Evolutionary conservation across 2,329 filamentous ascomycete genomes (phyloP), one percentile per base, ranked within the genome.

Genomic region (Epichloe baconii): DNA sequence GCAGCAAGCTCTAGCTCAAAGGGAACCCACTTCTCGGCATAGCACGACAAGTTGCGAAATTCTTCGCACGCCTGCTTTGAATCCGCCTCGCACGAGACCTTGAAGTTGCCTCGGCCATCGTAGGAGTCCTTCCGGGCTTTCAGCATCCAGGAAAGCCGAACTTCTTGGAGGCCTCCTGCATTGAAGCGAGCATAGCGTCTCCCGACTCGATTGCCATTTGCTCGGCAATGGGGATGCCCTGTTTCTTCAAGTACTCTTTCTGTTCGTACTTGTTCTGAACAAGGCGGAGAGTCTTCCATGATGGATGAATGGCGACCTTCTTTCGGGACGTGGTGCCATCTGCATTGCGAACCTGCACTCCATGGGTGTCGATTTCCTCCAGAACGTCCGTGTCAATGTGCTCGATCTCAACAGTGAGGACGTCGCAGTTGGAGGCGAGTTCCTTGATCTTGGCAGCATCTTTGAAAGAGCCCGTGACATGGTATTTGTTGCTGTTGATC

Each of bases 181-280:
- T 70, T 12, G 82, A 82, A 40, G 75, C 70, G 5, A 72, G 68
- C 50, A 79, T 78, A 47, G 74, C 72, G n/a, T 75, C 70, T 2
- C 69, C 73, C 3, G 62, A 64, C 51, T 79, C 75, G 45, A 94
- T 68, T 26, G 82, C 77, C 48, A 83, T 71, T 59, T 87, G 86
- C 44, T 81, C 76, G 1, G 88, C 86, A 52, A 88, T 83, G 21
- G 84, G 81, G 5, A 96, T 82, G 0, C 77, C 80, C 55, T 80
- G 73, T 55, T 78, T 73, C 44, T 73, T 71, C 51, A 96, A 74
- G 64, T 94, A 84, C 64, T 86, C 78, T 69, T 97, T 96, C 66
- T 97, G 91, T 55, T 80, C 72, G 64, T 80, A 96, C 72, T 97
- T 97, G 72, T 97, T 88, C 72, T 96, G 91, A 61, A 97, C 95